Conservation (phyloP, 75 land plant genomes). For the Chamaecyparis obtusa region DNA sequence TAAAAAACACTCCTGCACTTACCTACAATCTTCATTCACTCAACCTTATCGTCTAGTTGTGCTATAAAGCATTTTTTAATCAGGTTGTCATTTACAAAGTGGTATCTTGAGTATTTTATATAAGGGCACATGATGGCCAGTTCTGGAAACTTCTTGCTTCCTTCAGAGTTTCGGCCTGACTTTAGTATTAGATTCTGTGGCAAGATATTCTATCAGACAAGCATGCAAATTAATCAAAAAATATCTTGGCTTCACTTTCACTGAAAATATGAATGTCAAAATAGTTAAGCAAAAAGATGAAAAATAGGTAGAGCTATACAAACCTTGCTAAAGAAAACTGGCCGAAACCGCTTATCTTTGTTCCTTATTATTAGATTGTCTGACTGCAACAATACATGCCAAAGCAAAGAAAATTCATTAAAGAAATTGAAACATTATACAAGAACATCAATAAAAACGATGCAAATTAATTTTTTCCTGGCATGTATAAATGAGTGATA, state of each 20-base stretch:
- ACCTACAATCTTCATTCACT: neutral
- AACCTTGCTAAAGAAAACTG: slow-evolving; percentile 22
- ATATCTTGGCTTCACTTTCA: neutral
- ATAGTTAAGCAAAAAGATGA: neutral
- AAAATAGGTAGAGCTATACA: neutral
- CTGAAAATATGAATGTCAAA: neutral
- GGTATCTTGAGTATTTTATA: neutral
- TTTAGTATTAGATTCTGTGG: neutral
- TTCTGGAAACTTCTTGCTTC: neutral
- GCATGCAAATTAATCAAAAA: neutral
- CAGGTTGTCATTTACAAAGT: neutral
- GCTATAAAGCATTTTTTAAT: neutral
- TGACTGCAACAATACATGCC: slow-evolving; percentile 12
- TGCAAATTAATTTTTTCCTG: neutral
- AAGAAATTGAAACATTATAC: neutral
- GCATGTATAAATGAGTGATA: neutral
- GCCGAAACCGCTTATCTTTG: slow-evolving; percentile 16
- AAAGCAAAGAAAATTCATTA: neutral
- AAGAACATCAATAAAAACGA: neutral
- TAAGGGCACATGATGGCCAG: neutral
- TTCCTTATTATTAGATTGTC: slow-evolving; percentile 21
- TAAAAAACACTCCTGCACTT: neutral
- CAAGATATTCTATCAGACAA: neutral
- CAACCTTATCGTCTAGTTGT: neutral
- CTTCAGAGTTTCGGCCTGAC: neutral